phyloP scores from a whole-genome alignment of 2,329 filamentous ascomycete genomes.

The Pseudogymnoascus sp. region DNA sequence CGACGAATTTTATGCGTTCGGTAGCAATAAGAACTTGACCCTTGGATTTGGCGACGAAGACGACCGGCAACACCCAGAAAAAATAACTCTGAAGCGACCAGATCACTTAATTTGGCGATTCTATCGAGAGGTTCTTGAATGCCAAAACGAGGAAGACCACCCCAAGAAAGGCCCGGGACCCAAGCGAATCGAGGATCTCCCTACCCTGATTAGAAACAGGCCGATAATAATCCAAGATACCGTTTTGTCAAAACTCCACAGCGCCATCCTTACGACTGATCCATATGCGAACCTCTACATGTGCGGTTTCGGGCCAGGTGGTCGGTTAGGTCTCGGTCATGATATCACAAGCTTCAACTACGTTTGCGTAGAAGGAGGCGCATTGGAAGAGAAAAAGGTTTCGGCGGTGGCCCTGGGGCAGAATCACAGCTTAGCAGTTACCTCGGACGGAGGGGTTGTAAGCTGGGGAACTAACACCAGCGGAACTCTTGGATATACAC shows the following conservation, averaged over 20 bases:
- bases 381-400: conserved; percentile 64
- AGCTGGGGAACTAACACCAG: conserved; percentile 87
- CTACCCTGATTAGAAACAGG: conserved; percentile 60
- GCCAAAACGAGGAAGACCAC: conserved; percentile 28
- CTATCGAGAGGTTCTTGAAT: conserved; percentile 55
- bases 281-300: conserved; percentile 85
- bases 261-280: conserved; percentile 78
- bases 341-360: conserved; percentile 86
- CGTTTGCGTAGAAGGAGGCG: conserved; percentile 68
- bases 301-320: conserved; percentile 84
- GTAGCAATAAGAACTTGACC: conserved; percentile 91
- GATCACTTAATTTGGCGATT: conserved; percentile 68
- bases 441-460: conserved; percentile 80
- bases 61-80: conserved; percentile 87
- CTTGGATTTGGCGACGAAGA: conserved; percentile 93
- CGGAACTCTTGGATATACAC: conserved; percentile 76
- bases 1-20: conserved; percentile 87
- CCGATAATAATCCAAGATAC: conserved; percentile 74
- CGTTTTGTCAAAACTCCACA: conserved; percentile 84
- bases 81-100: conserved; percentile 66
- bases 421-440: conserved; percentile 81
- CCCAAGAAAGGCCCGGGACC: conserved; percentile 13
- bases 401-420: conserved; percentile 76
- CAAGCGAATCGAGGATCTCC: conserved; percentile 45
- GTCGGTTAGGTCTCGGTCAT: conserved; percentile 79